Conservation (phyloP, 805 yeast species). For the Candida tallmaniae region DNA sequence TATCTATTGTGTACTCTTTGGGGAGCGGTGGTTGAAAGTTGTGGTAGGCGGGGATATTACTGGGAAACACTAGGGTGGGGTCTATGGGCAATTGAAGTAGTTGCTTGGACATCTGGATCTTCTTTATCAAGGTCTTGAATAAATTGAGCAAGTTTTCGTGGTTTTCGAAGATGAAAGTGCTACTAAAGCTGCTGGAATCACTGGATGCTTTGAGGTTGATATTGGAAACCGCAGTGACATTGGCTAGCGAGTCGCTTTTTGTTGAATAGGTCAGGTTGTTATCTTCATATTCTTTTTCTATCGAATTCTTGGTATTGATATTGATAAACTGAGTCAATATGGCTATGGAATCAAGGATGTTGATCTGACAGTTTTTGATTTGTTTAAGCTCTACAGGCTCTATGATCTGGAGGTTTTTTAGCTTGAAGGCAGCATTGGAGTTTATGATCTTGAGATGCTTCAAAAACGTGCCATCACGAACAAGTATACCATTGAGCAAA, state of each 20-base stretch:
- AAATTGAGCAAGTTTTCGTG: conserved; percentile 16
- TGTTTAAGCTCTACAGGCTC: conserved; percentile 5
- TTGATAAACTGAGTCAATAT: conserved; percentile 15
- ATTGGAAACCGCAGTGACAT: background rate
- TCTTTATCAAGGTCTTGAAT: conserved; percentile 23
- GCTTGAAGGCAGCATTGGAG: conserved; percentile 38
- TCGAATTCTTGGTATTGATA: background rate
- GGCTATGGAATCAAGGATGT: conserved; percentile 33
- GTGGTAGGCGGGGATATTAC: conserved; percentile 35
- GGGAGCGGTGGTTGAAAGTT: conserved; percentile 47
- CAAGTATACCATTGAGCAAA: conserved; percentile 52
- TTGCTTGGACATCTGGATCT: conserved; percentile 32
- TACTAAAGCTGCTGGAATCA: background rate
- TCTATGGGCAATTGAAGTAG: conserved; percentile 39
- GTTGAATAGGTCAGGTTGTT: too few relatives aligned
- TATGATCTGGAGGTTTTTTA: conserved; percentile 9
- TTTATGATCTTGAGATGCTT: conserved; percentile 42
- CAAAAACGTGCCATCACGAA: conserved; percentile 51
- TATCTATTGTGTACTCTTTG: conserved; percentile 47
- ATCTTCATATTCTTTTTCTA: conserved; percentile 2
- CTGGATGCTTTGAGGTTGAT: conserved; percentile 4
- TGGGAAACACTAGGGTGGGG: conserved; percentile 54
- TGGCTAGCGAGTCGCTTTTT: too few relatives aligned
- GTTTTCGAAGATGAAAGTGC: conserved; percentile 1
- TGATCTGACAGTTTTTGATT: conserved; percentile 5